These are phyloP conservation scores for Xylariaceae sp. DNA, from an alignment of 2,329 filamentous ascomycete species.

Conservation along the genomic window DNA sequence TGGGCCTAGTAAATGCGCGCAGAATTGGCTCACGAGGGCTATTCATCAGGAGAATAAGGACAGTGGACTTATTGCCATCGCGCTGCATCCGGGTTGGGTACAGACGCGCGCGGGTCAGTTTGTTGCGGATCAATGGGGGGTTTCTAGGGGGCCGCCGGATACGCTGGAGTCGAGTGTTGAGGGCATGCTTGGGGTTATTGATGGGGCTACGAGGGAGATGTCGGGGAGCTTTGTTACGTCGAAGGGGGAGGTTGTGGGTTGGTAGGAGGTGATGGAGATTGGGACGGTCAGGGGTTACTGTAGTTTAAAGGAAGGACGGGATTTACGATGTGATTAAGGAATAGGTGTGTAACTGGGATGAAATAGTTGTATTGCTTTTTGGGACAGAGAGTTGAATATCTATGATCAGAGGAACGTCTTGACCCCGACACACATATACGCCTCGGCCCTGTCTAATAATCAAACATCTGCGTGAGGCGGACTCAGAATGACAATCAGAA, in stretches of 20 bases:
- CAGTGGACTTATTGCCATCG: slow-evolving; percentile 26
- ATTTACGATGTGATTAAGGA: too few relatives aligned
- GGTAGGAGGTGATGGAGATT: slow-evolving; percentile 14
- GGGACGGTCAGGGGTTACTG: too few relatives aligned
- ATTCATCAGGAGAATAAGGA: slow-evolving; percentile 29
- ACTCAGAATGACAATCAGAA: too few relatives aligned
- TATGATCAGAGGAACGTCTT: too few relatives aligned
- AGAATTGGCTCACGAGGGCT: slow-evolving; percentile 33
- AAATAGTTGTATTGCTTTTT: too few relatives aligned
- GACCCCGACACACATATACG: too few relatives aligned
- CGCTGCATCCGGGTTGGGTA: slow-evolving; percentile 39
- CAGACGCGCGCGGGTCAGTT: slow-evolving; percentile 30
- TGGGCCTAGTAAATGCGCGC: slow-evolving; percentile 34
- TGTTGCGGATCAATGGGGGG: slow-evolving; percentile 32
- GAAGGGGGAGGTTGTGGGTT: slow-evolving; percentile 30
- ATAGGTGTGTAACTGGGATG: too few relatives aligned
- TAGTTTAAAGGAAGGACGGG: too few relatives aligned
- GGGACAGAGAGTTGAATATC: too few relatives aligned
- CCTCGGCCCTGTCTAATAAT: too few relatives aligned
- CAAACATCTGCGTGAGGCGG: too few relatives aligned
- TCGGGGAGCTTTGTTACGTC: slow-evolving; percentile 21
- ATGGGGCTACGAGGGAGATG: slow-evolving; percentile 33
- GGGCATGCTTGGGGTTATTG: slow-evolving; percentile 34
- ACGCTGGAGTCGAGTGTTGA: slow-evolving; percentile 32
- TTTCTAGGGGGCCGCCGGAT: slow-evolving; percentile 24